Percentiles rank a stretch among this genome's conserved stretches.
phyloP scores from a whole-genome alignment of 441 rosid genomes.

The Populus hybrid region DNA sequence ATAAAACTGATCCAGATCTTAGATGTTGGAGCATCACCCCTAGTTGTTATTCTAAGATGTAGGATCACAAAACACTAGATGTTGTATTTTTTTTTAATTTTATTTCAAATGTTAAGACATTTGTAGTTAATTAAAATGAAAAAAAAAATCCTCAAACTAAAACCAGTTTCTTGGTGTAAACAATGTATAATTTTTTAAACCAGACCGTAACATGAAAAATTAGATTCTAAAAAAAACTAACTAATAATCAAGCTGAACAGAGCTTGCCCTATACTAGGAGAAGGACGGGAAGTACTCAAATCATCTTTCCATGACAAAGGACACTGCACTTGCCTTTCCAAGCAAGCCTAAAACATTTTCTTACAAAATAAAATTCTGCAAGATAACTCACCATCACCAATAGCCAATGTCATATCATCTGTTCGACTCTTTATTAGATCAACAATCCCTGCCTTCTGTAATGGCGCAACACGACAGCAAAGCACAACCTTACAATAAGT shows the following conservation, averaged over 20 bases:
- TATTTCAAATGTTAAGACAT: not conserved
- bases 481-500: constrained; percentile 63
- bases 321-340: not conserved
- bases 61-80: not conserved
- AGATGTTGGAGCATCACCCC: not conserved
- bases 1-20: not conserved
- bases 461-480: constrained; percentile 52
- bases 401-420: constrained; percentile 77
- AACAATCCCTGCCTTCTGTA: constrained; percentile 54
- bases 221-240: not conserved
- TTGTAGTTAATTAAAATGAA: not conserved
- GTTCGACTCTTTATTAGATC: constrained; percentile 72
- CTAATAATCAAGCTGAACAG: not conserved
- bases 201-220: not conserved
- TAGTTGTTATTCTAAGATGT: not conserved
- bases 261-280: not conserved
- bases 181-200: not conserved
- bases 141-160: too few relatives aligned
- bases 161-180: too few relatives aligned
- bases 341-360: not conserved
- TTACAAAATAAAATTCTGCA: constrained; percentile 6
- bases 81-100: not conserved
- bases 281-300: not conserved
- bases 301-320: not conserved
- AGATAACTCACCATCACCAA: constrained; percentile 69